Evolutionary conservation across 2,329 filamentous ascomycete genomes (phyloP).

Genomic region (Aspergillus japonicus): DNA sequence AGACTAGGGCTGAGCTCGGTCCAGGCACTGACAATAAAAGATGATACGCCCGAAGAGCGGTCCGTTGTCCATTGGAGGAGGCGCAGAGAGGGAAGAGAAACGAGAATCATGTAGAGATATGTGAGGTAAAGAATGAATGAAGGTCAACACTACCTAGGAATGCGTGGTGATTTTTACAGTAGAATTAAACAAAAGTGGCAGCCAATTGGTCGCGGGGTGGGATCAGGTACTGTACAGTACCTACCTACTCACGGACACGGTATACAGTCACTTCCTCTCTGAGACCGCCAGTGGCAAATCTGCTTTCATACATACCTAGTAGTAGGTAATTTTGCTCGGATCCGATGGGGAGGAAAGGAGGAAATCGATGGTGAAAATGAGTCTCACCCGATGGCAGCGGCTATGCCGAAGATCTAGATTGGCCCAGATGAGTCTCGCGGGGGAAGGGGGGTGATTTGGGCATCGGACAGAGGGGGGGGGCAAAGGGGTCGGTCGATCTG

Average conservation of each 20-base stretch:
- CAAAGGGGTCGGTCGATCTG: background rate
- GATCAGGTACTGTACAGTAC: no score
- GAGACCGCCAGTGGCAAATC: background rate
- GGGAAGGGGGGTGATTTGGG: background rate
- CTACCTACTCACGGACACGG: no score
- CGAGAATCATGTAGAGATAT: no score
- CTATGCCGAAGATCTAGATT: conserved; percentile 8
- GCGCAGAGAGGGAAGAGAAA: background rate
- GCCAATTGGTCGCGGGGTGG: no score
- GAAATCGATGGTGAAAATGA: background rate
- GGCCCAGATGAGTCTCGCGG: conserved; percentile 6
- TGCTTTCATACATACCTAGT: background rate
- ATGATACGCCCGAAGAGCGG: background rate
- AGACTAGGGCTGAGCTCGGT: background rate
- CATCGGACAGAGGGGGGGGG: background rate
- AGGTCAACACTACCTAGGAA: no score
- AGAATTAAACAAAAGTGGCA: no score
- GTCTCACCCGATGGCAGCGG: background rate
- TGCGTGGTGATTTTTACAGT: no score
- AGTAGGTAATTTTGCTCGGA: background rate
- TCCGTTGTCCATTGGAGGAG: background rate
- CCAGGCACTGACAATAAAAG: background rate
- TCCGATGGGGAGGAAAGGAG: background rate
- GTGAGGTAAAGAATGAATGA: background rate
- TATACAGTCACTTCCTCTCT: no score